Evolutionary conservation across 768 basidiomycete species (phyloP).

Genomic region (Collybia sordida): DNA sequence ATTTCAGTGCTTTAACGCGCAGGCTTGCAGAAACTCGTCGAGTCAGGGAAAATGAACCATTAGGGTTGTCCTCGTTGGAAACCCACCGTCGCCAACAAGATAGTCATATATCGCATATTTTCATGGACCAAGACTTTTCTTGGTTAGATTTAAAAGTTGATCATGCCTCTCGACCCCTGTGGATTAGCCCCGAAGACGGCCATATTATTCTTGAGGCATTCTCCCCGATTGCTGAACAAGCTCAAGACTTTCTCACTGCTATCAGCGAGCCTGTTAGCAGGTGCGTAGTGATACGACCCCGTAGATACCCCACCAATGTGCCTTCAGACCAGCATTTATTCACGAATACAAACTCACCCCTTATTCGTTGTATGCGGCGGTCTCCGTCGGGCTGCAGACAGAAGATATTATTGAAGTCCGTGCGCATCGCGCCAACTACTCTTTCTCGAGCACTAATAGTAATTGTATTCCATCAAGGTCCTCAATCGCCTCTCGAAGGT

Average conservation of each 20-base stretch:
- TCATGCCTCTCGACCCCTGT: slow-evolving; percentile 89
- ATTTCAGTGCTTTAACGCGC: slow-evolving; percentile 80
- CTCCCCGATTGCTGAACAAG: slow-evolving; percentile 95
- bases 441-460: slow-evolving; percentile 23
- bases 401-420: slow-evolving; percentile 97
- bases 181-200: slow-evolving; percentile 92
- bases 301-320: slow-evolving; percentile 27
- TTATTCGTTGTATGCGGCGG: slow-evolving; percentile 97
- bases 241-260: slow-evolving; percentile 97
- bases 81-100: slow-evolving; percentile 74
- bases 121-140: slow-evolving; percentile 84
- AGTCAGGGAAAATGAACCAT: slow-evolving; percentile 38
- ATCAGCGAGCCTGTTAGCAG: slow-evolving; percentile 99
- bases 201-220: slow-evolving; percentile 98
- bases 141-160: slow-evolving; percentile 87
- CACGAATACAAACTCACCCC: slow-evolving; percentile 99
- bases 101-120: slow-evolving; percentile 76
- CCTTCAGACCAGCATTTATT: slow-evolving; percentile 86
- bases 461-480: slow-evolving; percentile 49
- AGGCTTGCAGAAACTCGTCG: slow-evolving; percentile 69
- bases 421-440: slow-evolving; percentile 28
- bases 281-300: slow-evolving; percentile 47
- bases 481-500: slow-evolving; percentile 82
- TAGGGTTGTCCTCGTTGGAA: slow-evolving; percentile 55
- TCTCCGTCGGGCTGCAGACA: slow-evolving; percentile 96